phyloP scores from a whole-genome alignment of 495 filamentous ascomycete species.

The Hypoxylon fragiforme region DNA sequence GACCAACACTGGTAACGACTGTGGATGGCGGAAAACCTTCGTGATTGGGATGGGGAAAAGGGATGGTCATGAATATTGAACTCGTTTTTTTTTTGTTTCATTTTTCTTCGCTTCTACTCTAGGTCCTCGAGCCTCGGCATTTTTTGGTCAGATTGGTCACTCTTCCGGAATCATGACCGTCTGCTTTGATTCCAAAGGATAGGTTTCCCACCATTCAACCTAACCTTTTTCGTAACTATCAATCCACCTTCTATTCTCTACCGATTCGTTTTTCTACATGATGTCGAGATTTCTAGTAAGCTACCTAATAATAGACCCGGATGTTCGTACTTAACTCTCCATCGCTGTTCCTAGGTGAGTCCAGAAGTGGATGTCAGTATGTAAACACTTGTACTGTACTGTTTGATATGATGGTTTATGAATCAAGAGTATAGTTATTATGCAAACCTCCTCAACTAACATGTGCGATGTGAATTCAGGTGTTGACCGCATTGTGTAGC shows the following conservation, averaged over 20 bases:
- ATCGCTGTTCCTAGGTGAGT: too few species aligned
- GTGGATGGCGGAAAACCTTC: conserved; percentile 27
- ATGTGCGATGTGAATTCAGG: too few species aligned
- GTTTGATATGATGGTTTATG: too few species aligned
- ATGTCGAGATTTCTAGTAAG: conserved; percentile 6
- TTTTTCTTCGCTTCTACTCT: conserved; percentile 37
- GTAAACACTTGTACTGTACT: too few species aligned
- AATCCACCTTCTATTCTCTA: conserved; percentile 31
- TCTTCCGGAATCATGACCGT: conserved; percentile 5
- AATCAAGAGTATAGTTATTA: too few species aligned
- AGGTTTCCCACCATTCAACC: background rate
- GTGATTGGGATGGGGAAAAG: conserved; percentile 21
- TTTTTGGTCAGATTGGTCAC: conserved; percentile 18
- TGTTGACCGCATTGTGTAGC: too few species aligned
- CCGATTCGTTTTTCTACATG: conserved; percentile 13
- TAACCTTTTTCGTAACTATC: background rate
- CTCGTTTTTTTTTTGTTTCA: too few species aligned
- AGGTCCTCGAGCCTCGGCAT: conserved; percentile 23
- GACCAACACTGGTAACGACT: conserved; percentile 23
- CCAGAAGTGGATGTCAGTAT: too few species aligned
- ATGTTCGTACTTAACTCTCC: too few species aligned
- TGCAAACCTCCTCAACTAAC: too few species aligned
- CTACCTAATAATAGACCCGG: too few species aligned
- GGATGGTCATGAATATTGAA: conserved; percentile 22
- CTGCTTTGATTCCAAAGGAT: background rate